These are phyloP conservation scores for Penicillium sp. DNA, from an alignment of 2,329 filamentous ascomycete genomes.

Conservation along the genomic window DNA sequence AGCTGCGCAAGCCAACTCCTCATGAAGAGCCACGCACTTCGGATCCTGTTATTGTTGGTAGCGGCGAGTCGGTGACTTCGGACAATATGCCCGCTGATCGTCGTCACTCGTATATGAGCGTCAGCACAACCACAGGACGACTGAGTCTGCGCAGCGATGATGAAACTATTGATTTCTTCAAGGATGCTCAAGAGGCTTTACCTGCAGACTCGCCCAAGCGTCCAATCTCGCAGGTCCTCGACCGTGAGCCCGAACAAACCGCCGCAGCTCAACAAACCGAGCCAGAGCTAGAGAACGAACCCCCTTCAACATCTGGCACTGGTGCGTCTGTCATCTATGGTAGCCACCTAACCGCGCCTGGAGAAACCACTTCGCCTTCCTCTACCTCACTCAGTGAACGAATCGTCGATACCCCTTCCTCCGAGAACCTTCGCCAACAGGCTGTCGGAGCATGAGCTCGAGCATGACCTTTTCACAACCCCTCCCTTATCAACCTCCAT, in stretches of 20 bases:
- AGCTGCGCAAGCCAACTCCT: constrained; percentile 61
- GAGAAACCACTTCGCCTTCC: constrained; percentile 23
- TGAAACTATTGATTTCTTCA: constrained; percentile 31
- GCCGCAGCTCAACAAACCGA: constrained; percentile 1
- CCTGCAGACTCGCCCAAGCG: constrained; percentile 18
- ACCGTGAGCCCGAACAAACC: background rate
- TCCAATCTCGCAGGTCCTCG: constrained; percentile 8
- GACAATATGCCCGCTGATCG: constrained; percentile 52
- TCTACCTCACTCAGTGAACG: constrained; percentile 29
- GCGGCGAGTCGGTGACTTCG: constrained; percentile 37
- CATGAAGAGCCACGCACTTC: constrained; percentile 46
- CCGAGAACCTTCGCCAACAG: constrained; percentile 33
- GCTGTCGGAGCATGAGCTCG: constrained; percentile 28
- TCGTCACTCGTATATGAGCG: constrained; percentile 67
- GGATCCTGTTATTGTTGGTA: constrained; percentile 39
- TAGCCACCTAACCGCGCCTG: constrained; percentile 22
- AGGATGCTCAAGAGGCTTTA: constrained; percentile 32
- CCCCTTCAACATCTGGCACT: constrained; percentile 14
- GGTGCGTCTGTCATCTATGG: constrained; percentile 14
- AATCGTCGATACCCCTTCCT: constrained; percentile 26
- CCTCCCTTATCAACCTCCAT: background rate
- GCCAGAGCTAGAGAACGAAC: background rate
- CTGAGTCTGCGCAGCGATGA: constrained; percentile 54
- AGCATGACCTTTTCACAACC: background rate
- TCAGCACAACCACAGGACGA: constrained; percentile 69